phyloP scores from a whole-genome alignment of 2,329 filamentous ascomycete species.

The Dendrostoma leiphaemia region DNA sequence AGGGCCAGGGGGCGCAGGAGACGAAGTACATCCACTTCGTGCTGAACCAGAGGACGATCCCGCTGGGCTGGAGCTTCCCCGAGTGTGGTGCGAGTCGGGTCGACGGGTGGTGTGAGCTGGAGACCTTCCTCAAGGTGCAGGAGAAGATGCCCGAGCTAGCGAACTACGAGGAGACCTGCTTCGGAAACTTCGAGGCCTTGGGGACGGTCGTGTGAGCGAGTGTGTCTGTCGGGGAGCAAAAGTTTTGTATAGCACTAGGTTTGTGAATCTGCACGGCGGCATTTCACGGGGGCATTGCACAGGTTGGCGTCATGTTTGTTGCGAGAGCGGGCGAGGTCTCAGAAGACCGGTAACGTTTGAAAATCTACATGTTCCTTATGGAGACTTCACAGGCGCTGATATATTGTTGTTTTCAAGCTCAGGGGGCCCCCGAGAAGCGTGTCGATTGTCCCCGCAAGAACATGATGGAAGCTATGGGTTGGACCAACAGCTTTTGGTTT shows the following conservation, averaged over 20 bases:
- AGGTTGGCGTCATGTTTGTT: not conserved
- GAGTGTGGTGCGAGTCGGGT: constrained; percentile 60
- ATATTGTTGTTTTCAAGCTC: too few relatives aligned
- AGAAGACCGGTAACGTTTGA: too few relatives aligned
- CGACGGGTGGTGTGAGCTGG: constrained; percentile 76
- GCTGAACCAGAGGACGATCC: constrained; percentile 71
- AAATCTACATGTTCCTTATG: too few relatives aligned
- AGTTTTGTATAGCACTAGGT: not conserved
- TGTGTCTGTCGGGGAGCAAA: not conserved
- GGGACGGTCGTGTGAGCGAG: not conserved
- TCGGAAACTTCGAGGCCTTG: constrained; percentile 49
- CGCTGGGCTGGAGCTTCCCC: constrained; percentile 63
- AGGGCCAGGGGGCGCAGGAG: constrained; percentile 36
- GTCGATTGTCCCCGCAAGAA: too few relatives aligned
- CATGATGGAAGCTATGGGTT: too few relatives aligned
- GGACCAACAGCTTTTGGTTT: too few relatives aligned
- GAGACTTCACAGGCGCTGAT: too few relatives aligned
- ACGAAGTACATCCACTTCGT: constrained; percentile 74
- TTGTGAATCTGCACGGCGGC: constrained; percentile 3
- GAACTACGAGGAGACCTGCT: constrained; percentile 65
- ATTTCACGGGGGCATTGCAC: not conserved
- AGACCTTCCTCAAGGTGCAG: constrained; percentile 64
- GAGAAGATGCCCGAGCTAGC: constrained; percentile 56
- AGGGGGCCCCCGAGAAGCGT: too few relatives aligned
- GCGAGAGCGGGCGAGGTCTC: too few relatives aligned